Percentiles rank a stretch among this genome's conserved stretches.
phyloP scores from a whole-genome alignment of 805 yeast species.

The Saturnispora sekii region DNA sequence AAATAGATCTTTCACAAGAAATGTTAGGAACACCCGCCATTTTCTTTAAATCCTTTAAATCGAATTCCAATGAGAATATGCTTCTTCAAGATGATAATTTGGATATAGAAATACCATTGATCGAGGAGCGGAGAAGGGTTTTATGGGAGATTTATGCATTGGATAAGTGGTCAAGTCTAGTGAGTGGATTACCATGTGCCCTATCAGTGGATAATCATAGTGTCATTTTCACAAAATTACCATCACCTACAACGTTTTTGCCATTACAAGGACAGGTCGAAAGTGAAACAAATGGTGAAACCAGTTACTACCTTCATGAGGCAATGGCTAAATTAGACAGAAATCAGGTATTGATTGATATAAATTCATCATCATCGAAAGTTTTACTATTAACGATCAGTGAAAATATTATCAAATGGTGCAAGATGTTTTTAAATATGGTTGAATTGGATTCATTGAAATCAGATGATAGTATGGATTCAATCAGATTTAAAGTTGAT shows the following conservation, averaged over 20 bases:
- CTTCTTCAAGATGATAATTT: constrained; percentile 16
- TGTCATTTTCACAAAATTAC: constrained; percentile 23
- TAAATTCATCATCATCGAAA: constrained; percentile 20
- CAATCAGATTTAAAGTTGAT: constrained; percentile 19
- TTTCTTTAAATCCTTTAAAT: constrained; percentile 11
- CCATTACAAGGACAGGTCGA: constrained; percentile 9
- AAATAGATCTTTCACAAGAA: constrained; percentile 20
- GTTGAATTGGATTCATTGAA: constrained; percentile 22
- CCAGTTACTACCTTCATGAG: constrained; percentile 20
- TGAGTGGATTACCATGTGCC: constrained; percentile 25
- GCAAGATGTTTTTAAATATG: constrained; percentile 23
- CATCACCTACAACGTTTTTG: constrained; percentile 22
- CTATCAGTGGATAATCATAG: constrained; percentile 20
- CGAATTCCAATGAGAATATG: constrained; percentile 8
- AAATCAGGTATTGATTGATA: constrained; percentile 22
- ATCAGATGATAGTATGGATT: constrained; percentile 12
- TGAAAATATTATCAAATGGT: constrained; percentile 26
- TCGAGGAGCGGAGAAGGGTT: constrained; percentile 25
- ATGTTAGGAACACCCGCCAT: constrained; percentile 14
- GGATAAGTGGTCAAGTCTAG: constrained; percentile 26
- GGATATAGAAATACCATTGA: constrained; percentile 19
- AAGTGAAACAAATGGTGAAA: constrained; percentile 6
- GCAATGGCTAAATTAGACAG: constrained; percentile 24
- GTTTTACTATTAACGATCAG: constrained; percentile 22
- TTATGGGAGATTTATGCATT: constrained; percentile 25